phyloP scores from a whole-genome alignment of 2,329 filamentous ascomycete species.

The Aspergillus proliferans region DNA sequence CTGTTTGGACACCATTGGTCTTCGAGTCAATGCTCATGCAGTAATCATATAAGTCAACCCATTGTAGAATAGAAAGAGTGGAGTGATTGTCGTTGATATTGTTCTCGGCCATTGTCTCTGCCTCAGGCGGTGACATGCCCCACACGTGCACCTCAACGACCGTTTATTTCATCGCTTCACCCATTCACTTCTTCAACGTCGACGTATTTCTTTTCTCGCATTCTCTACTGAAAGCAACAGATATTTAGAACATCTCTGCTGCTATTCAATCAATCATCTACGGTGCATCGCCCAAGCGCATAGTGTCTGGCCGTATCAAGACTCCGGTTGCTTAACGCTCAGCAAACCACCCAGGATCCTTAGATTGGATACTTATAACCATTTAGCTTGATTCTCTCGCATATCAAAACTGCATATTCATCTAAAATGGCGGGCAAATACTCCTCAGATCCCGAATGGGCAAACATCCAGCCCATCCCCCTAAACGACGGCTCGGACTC shows the following conservation, averaged over 20 bases:
- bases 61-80: not conserved
- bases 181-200: not conserved
- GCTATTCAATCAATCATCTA: not conserved
- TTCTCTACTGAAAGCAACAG: not conserved
- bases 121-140: not conserved
- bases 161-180: not conserved
- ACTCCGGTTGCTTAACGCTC: not conserved
- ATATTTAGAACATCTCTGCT: not conserved
- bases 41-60: no score
- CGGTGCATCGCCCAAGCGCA: no score
- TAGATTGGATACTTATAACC: not conserved
- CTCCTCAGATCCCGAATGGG: conserved; percentile 68
- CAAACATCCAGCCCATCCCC: conserved; percentile 74
- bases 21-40: no score
- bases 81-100: not conserved
- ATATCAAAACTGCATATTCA: not conserved
- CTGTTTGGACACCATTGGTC: no score
- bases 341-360: not conserved
- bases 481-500: conserved; percentile 66
- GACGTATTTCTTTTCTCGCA: not conserved
- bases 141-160: not conserved
- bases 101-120: not conserved
- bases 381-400: not conserved
- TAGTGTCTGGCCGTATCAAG: no score
- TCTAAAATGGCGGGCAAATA: conserved; percentile 39